phyloP scores from a whole-genome alignment of 1,139 yeast genomes.

The Saccharomyces hybrid region DNA sequence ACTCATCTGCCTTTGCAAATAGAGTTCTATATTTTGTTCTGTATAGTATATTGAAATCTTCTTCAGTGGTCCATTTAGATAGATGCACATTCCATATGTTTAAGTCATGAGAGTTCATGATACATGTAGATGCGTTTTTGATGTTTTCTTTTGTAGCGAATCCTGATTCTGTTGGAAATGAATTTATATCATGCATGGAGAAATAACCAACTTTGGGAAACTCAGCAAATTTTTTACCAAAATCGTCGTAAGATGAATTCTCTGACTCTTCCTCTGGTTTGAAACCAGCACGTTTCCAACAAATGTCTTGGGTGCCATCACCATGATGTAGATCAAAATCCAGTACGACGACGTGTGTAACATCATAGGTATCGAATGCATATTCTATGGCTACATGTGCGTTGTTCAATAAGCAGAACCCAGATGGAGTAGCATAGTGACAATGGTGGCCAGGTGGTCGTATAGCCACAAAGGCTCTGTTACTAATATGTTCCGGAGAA shows the following conservation, averaged over 20 bases:
- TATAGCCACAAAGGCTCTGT: slow-evolving; percentile 60
- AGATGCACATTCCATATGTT: slow-evolving; percentile 83
- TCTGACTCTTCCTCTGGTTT: slow-evolving; percentile 35
- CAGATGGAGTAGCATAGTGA: slow-evolving; percentile 75
- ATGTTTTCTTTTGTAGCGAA: slow-evolving; percentile 67
- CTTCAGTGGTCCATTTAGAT: slow-evolving; percentile 53
- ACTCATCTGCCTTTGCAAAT: slow-evolving; percentile 62
- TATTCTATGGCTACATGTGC: slow-evolving; percentile 80
- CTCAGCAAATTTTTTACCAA: slow-evolving; percentile 46
- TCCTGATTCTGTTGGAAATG: slow-evolving; percentile 79
- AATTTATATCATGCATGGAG: slow-evolving; percentile 77
- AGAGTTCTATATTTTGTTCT: slow-evolving; percentile 54
- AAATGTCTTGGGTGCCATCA: slow-evolving; percentile 85
- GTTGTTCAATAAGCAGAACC: slow-evolving; percentile 79
- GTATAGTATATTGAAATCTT: slow-evolving; percentile 60
- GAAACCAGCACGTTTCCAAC: slow-evolving; percentile 62
- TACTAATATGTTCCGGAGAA: slow-evolving; percentile 34
- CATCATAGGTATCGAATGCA: slow-evolving; percentile 56
- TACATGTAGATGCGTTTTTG: slow-evolving; percentile 72
- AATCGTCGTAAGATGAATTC: slow-evolving; percentile 40
- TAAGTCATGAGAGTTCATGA: slow-evolving; percentile 66
- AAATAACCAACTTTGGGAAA: slow-evolving; percentile 73
- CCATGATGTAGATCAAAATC: slow-evolving; percentile 89
- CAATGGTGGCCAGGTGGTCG: slow-evolving; percentile 91
- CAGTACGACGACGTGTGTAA: slow-evolving; percentile 74